Evolutionary conservation across 2,329 filamentous ascomycete genomes (phyloP).

Genomic region (Ophiostoma piceae): DNA sequence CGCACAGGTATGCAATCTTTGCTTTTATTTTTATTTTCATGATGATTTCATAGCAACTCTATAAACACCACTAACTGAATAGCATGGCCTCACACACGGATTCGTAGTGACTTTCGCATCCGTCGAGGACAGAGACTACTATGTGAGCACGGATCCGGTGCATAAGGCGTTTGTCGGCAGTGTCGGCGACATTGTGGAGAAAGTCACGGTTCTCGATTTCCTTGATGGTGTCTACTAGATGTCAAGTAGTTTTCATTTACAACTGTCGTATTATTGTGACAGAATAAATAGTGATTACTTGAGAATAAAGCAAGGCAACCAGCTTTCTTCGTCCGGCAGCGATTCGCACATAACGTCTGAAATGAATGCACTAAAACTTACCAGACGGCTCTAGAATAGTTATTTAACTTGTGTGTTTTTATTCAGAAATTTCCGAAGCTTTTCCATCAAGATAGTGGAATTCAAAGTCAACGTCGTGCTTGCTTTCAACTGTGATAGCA

Average conservation of each 20-base stretch:
- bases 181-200: constrained; percentile 13
- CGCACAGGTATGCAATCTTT: constrained; percentile 36
- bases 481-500: too few species aligned
- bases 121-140: constrained; percentile 61
- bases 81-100: constrained; percentile 59
- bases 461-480: not conserved
- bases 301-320: too few species aligned
- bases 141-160: constrained; percentile 56
- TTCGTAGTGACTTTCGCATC: constrained; percentile 62
- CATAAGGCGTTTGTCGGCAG: constrained; percentile 50
- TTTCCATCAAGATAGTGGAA: not conserved
- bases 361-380: too few species aligned
- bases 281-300: too few species aligned
- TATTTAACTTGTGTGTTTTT: not conserved
- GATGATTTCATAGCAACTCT: too few species aligned
- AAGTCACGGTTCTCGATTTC: constrained; percentile 20
- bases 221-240: constrained; percentile 25
- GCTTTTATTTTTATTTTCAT: too few species aligned
- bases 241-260: too few species aligned
- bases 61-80: not conserved
- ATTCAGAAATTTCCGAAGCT: not conserved
- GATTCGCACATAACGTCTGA: too few species aligned
- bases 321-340: too few species aligned
- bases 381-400: not conserved
- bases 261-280: too few species aligned